A percentile compares a stretch with the other conserved stretches of the same genome.
Conservation (phyloP, 2,329 filamentous ascomycete genomes). For the Chrysosporium keratinophilum region DNA sequence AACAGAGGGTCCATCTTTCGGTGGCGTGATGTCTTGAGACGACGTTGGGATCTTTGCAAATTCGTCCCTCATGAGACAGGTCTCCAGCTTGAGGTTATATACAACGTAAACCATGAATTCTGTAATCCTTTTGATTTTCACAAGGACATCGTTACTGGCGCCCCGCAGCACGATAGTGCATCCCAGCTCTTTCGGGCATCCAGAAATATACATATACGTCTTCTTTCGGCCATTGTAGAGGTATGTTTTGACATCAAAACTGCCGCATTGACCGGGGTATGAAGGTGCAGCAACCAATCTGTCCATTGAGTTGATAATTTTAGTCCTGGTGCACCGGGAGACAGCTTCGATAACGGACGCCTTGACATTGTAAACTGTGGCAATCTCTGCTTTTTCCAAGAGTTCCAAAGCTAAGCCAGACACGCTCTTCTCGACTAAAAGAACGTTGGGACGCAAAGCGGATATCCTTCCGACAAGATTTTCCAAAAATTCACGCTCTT, state of each 20-base stretch:
- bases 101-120: slow-evolving; percentile 99
- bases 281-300: slow-evolving; percentile 70
- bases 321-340: slow-evolving; percentile 79
- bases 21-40: slow-evolving; percentile 11
- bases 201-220: slow-evolving; percentile 90
- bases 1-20: slow-evolving; percentile 13
- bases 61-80: slow-evolving; percentile 84
- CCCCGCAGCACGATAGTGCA: slow-evolving; percentile 91
- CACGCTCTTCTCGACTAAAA: slow-evolving; percentile 88
- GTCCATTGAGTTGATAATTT: slow-evolving; percentile 88
- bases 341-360: slow-evolving; percentile 91
- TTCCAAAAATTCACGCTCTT: slow-evolving; percentile 85
- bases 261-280: slow-evolving; percentile 67
- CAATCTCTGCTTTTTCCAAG: slow-evolving; percentile 76
- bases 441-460: slow-evolving; percentile 69
- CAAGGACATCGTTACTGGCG: slow-evolving; percentile 58
- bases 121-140: slow-evolving; percentile 80
- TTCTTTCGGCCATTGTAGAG: slow-evolving; percentile 77
- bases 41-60: slow-evolving; percentile 64
- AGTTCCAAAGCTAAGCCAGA: slow-evolving; percentile 84
- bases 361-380: slow-evolving; percentile 94
- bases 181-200: slow-evolving; percentile 77
- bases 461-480: slow-evolving; percentile 88
- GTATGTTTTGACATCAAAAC: slow-evolving; percentile 93
- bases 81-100: slow-evolving; percentile 93